phyloP scores from a whole-genome alignment of 2,329 filamentous ascomycete species.

The Ophiosphaerella narmari region DNA sequence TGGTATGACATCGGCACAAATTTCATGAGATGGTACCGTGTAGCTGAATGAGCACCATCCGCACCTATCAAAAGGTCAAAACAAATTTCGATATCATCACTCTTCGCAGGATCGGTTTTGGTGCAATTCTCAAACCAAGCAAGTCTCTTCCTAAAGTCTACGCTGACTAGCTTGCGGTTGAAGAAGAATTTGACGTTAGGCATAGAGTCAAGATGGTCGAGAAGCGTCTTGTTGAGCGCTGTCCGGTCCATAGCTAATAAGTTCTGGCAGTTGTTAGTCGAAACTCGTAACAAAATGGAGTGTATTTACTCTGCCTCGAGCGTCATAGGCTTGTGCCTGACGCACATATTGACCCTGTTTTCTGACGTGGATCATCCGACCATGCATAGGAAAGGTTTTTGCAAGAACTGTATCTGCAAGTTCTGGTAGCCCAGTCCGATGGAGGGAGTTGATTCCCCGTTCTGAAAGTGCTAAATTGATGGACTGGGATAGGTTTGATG shows the following conservation, averaged over 20 bases:
- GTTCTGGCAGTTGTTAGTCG: slow-evolving; percentile 56
- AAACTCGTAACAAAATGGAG: not conserved
- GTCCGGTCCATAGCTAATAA: slow-evolving; percentile 87
- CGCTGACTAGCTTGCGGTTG: slow-evolving; percentile 89
- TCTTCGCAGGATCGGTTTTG: slow-evolving; percentile 29
- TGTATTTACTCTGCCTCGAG: slow-evolving; percentile 74
- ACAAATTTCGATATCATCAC: slow-evolving; percentile 73
- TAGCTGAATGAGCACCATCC: slow-evolving; percentile 87
- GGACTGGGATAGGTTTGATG: slow-evolving; percentile 96
- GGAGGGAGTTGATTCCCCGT: slow-evolving; percentile 87
- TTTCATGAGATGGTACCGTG: slow-evolving; percentile 95
- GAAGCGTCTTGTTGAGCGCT: slow-evolving; percentile 78
- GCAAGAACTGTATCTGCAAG: slow-evolving; percentile 75
- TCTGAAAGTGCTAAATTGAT: slow-evolving; percentile 97
- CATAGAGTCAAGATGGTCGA: slow-evolving; percentile 81
- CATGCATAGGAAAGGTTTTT: slow-evolving; percentile 88
- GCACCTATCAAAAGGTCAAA: slow-evolving; percentile 95
- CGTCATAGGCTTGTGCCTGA: slow-evolving; percentile 85
- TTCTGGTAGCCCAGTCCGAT: slow-evolving; percentile 66
- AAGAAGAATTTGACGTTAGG: slow-evolving; percentile 92
- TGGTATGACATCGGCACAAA: slow-evolving; percentile 86
- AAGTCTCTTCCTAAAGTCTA: slow-evolving; percentile 76
- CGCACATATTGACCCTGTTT: slow-evolving; percentile 71
- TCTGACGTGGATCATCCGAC: slow-evolving; percentile 90
- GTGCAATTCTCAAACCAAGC: slow-evolving; percentile 80